Evolutionary conservation across 176 grass and related monocot species (phyloP), one percentile per base, ranked within the genome.

Genomic region (Oryza rufipogon): DNA sequence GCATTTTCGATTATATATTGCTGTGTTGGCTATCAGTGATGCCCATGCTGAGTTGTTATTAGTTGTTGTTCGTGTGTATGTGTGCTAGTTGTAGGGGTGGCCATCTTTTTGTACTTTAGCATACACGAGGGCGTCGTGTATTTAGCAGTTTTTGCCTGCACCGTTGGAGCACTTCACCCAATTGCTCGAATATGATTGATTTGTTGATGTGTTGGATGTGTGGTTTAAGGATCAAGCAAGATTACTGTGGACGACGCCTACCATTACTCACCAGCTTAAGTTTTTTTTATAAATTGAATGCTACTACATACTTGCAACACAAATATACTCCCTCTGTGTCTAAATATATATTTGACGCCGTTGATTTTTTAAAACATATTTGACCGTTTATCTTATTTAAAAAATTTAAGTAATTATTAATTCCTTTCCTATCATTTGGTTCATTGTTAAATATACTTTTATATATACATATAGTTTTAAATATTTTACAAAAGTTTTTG

Each of bases 91-190:
- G 58, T 44, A 45, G 38, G 36, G 36, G n/a, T 83, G 25, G 56
- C 70, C 39, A 25, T 71, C n/a, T 77, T 7, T 14, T 15, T 22
- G 34, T 11, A 65, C n/a, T 42, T 26, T 66, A 74, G 79, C 48
- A 26, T n/a, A 11, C 88, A 90, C 84, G 84, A 61, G 84, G 15
- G 74, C 79, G 79, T 90, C 80, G 74, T 90, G 79, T 61, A 74
- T 11, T 34, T 49, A 70, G 73, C 41, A 9, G 9, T 9, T 70
- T 67, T 70, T 68, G 36, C 4, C 52, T 77, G 66, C 44, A 13
- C 54, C 56, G 70, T 63, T 89, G 69, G 77, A 19, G 20, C 8
- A 83, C 88, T 90, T 68, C 58, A 78, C 73, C 82, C 42, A 72
- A 58, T 90, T 38, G 0, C 22, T 73, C 9, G 36, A 32, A 32